phyloP scores from a whole-genome alignment of 2,329 filamentous ascomycete genomes.

The Tolypocladium inflatum region DNA sequence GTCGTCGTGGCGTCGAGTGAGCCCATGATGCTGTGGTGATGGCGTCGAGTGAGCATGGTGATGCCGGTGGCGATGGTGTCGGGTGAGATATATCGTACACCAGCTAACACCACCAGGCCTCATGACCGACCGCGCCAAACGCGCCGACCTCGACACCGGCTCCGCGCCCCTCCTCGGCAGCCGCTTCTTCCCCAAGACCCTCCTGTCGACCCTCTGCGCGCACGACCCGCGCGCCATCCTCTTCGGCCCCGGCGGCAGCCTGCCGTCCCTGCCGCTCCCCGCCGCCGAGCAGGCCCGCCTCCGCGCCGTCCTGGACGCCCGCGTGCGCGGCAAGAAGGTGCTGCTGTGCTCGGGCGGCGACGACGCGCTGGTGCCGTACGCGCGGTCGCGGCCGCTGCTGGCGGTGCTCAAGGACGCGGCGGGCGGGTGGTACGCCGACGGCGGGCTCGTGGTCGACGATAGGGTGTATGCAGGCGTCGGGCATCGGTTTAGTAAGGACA shows the following conservation, averaged over 20 bases:
- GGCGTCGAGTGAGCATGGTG: background rate
- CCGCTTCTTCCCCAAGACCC: constrained; percentile 60
- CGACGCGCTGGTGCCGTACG: constrained; percentile 66
- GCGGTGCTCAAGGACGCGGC: constrained; percentile 48
- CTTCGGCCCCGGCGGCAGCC: constrained; percentile 38
- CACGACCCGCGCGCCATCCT: constrained; percentile 71
- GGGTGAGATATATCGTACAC: background rate
- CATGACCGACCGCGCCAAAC: constrained; percentile 67
- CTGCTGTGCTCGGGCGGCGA: constrained; percentile 55
- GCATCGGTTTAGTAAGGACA: constrained; percentile 57
- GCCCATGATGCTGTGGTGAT: background rate
- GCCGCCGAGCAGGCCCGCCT: constrained; percentile 33
- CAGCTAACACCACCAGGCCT: constrained; percentile 31
- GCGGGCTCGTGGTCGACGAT: constrained; percentile 51
- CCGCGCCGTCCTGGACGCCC: constrained; percentile 33
- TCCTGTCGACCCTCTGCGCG: constrained; percentile 53
- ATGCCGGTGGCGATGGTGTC: background rate
- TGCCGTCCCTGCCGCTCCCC: constrained; percentile 21
- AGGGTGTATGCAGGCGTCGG: constrained; percentile 58
- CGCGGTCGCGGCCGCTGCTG: constrained; percentile 49
- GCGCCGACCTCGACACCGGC: constrained; percentile 46
- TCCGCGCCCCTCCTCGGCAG: constrained; percentile 65
- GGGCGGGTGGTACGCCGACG: constrained; percentile 42
- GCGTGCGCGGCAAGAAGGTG: constrained; percentile 52
- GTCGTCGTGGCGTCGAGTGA: background rate